Base-by-base conservation (phyloP, 1,284 basidiomycete genomes). In the Cutaneotrichosporon cavernicola region DNA sequence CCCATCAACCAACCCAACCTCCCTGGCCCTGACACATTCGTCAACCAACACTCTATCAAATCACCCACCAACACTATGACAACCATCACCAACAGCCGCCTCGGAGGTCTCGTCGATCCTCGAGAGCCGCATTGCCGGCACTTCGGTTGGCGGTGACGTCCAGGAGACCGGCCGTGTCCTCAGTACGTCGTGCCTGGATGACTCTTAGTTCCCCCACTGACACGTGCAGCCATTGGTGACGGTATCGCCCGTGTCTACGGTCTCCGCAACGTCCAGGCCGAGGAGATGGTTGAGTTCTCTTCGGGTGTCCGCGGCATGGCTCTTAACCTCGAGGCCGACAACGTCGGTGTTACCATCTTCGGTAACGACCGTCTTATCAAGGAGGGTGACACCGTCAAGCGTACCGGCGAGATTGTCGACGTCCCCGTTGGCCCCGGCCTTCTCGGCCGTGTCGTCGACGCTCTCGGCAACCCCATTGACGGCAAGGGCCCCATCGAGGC, bases 251-350 rank as follows among this genome's bases (percentile, higher is more conserved):
- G 95, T 89, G 95, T 99, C 80, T 98, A 96, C 82, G 92, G 86
- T 81, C 83, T 86, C 74, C 83, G 84, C 76, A 85, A 86, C 78
- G 95, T 98, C 80, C 94, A 97, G 85, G 81, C 81, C 80, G 96
- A 99, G 85, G 96, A 99, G 89, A 98, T 99, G 96, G 96, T 99
- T 87, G 96, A 99, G 87, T 99, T 99, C 88, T 92, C 95, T 65
- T 98, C 96, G 64, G 96, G 96, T 85, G 89, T 99, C 79, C 91
- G 92, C 80, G 92, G 92, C 85, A 97, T 97, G 94, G 95, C 92
- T 84, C 85, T 99, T 82, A 99, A 99, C 90, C 90, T 99, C 88
- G 96, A 99, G 85, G 92, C 95, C 84, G 96, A 98, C 90, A 96
- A 97, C 80, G 95, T 98, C 85, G 96, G 96, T 94, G 92, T 99